These are phyloP conservation scores for Amborella trichopoda DNA, from an alignment of 164 flowering plant genomes.

Conservation along the genomic window DNA sequence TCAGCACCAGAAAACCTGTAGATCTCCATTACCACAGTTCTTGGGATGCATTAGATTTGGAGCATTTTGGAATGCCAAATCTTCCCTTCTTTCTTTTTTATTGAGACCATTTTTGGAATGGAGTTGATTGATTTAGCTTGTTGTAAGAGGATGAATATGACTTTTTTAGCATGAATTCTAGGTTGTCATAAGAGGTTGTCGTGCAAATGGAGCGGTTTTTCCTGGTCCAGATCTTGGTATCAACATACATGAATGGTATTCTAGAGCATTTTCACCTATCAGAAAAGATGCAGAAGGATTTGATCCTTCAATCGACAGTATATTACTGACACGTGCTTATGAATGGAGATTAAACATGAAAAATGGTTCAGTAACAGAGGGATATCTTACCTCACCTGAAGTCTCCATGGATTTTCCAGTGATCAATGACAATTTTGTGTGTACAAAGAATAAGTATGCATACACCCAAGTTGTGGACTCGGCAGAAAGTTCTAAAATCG, in stretches of 20 bases:
- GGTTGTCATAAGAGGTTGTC: conserved; percentile 53
- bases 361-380: conserved; percentile 37
- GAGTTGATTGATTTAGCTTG: too few relatives aligned
- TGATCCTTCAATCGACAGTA: conserved; percentile 5
- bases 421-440: conserved; percentile 25
- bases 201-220: conserved; percentile 36
- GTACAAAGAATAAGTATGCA: conserved; percentile 31
- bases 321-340: too few relatives aligned
- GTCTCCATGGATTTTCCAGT: conserved; percentile 52
- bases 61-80: too few relatives aligned
- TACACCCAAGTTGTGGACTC: conserved; percentile 34
- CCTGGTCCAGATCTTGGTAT: conserved; percentile 50
- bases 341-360: conserved; percentile 37
- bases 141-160: too few relatives aligned
- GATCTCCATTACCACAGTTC: too few relatives aligned
- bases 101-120: too few relatives aligned
- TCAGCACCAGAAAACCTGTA: too few relatives aligned
- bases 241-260: conserved; percentile 44
- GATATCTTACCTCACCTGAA: conserved; percentile 21
- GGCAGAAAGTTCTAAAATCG: conserved; percentile 30
- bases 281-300: conserved; percentile 3
- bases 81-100: too few relatives aligned
- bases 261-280: conserved; percentile 24
- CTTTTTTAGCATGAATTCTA: too few relatives aligned
- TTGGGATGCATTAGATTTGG: too few relatives aligned